Conservation (phyloP, 306 rosid species). For the Rosa rugosa region DNA sequence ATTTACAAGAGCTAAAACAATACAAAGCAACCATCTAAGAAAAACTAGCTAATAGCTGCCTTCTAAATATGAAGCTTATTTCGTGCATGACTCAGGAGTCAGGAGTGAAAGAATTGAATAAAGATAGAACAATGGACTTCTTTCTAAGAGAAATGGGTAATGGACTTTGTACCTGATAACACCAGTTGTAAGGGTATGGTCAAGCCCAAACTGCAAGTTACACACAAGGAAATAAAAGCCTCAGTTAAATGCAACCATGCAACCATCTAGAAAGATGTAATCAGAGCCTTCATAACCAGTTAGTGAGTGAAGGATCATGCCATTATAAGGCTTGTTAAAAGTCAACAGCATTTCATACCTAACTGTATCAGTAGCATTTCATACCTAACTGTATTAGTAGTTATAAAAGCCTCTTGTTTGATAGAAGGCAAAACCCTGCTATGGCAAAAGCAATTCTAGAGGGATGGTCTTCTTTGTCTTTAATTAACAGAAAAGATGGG, state of each 20-base stretch:
- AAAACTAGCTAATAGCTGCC: background rate
- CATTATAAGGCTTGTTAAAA: background rate
- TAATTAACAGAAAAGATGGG: background rate
- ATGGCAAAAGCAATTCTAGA: background rate
- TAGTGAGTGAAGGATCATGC: background rate
- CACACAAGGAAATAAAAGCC: constrained; percentile 11
- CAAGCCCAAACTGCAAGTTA: constrained; percentile 92
- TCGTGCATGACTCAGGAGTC: background rate
- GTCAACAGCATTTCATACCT: no score
- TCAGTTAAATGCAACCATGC: background rate
- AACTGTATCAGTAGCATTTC: no score
- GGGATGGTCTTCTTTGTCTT: background rate
- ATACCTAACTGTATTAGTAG: background rate
- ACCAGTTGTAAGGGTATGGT: constrained; percentile 94
- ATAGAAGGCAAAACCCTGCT: background rate
- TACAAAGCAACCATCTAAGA: background rate
- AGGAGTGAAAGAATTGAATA: background rate
- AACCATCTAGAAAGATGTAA: constrained; percentile 14
- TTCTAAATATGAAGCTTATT: background rate
- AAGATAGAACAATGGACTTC: background rate
- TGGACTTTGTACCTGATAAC: constrained; percentile 71
- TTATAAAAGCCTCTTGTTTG: background rate
- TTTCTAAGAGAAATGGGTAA: background rate
- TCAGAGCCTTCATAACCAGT: background rate
- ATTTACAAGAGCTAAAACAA: background rate